These are phyloP conservation scores for Pichia terricola DNA, from an alignment of 1,139 yeast genomes.

Conservation along the genomic window DNA sequence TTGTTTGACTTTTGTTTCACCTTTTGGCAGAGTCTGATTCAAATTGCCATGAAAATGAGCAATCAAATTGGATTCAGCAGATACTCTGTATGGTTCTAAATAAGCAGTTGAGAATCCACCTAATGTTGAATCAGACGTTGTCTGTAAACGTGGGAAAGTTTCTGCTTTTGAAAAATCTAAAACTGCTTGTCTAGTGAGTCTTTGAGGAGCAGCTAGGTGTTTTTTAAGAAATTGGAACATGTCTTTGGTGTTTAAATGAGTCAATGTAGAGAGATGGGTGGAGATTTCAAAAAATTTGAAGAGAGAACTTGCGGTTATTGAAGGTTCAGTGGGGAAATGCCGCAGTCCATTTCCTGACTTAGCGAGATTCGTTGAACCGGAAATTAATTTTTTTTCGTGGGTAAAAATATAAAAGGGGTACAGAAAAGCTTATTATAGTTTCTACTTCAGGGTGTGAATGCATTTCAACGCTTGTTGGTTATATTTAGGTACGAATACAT, in stretches of 20 bases:
- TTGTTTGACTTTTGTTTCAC: slow-evolving; percentile 37
- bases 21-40: slow-evolving; percentile 64
- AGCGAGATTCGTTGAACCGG: too few relatives aligned
- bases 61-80: slow-evolving; percentile 21
- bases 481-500: too few relatives aligned
- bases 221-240: slow-evolving; percentile 56
- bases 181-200: slow-evolving; percentile 27
- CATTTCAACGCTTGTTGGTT: too few relatives aligned
- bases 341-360: too few relatives aligned
- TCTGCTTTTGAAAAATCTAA: slow-evolving; percentile 45
- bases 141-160: slow-evolving; percentile 41
- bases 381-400: too few relatives aligned
- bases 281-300: slow-evolving; percentile 28
- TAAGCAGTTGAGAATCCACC: slow-evolving; percentile 71
- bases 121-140: slow-evolving; percentile 62
- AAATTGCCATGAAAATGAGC: slow-evolving; percentile 66
- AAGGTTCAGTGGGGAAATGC: too few relatives aligned
- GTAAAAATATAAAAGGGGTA: too few relatives aligned
- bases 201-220: slow-evolving; percentile 36
- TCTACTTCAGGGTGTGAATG: too few relatives aligned
- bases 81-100: slow-evolving; percentile 28
- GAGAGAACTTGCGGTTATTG: background rate
- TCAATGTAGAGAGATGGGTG: too few relatives aligned
- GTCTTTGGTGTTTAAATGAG: background rate
- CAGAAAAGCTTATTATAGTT: too few relatives aligned